Evolutionary conservation across 352 stramenopile genomes (phyloP).

Genomic region (Pilasporangium apinafurcum): DNA sequence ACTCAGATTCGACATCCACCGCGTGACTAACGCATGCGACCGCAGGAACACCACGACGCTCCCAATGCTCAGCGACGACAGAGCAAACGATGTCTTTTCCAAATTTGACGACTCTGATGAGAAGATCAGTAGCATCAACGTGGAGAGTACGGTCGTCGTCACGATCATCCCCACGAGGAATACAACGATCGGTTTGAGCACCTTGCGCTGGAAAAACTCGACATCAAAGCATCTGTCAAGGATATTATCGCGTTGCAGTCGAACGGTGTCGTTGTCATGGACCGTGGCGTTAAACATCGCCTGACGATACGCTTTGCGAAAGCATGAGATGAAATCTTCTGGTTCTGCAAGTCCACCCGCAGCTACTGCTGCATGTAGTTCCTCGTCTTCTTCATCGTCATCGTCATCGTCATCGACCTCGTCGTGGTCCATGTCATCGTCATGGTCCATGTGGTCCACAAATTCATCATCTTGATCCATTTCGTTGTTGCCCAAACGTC

Average conservation of each 20-base stretch:
- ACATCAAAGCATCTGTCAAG: constrained; percentile 68
- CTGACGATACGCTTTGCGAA: constrained; percentile 66
- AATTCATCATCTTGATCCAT: constrained; percentile 5
- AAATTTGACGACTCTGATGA: constrained; percentile 24
- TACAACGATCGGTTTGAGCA: constrained; percentile 46
- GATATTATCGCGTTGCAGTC: constrained; percentile 52
- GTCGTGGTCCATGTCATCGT: constrained; percentile 12
- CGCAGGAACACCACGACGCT: constrained; percentile 22
- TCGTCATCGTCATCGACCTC: constrained; percentile 16
- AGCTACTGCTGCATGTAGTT: constrained; percentile 4
- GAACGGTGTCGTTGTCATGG: constrained; percentile 62
- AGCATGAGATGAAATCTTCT: constrained; percentile 35
- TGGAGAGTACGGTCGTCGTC: constrained; percentile 42
- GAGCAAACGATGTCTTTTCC: constrained; percentile 48
- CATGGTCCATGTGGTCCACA: constrained; percentile 9
- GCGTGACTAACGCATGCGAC: constrained; percentile 38
- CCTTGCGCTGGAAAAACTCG: constrained; percentile 45
- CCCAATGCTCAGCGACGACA: constrained; percentile 40
- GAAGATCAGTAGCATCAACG: constrained; percentile 30
- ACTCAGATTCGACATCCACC: constrained; percentile 63
- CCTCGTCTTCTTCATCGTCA: constrained; percentile 22
- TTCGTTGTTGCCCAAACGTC: constrained; percentile 11
- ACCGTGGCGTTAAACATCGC: constrained; percentile 64
- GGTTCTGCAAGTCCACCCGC: constrained; percentile 5
- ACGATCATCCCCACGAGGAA: constrained; percentile 50